Conservation (phyloP, 331 rosid species). For the Malus hybrid region DNA sequence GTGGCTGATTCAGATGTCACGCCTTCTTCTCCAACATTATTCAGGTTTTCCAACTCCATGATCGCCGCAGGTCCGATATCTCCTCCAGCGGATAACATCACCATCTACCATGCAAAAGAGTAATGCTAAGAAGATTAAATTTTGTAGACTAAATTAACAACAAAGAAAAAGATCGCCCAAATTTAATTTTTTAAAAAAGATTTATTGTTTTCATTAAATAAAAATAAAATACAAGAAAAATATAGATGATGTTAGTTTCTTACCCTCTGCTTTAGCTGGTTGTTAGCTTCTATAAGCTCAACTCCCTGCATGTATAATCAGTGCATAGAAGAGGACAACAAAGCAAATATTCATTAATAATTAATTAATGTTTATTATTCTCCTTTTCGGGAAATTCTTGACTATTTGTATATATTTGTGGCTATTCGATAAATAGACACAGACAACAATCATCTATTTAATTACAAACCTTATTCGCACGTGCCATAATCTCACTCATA, state of each 20-base stretch:
- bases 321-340: not conserved
- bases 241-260: not conserved
- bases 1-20: slow-evolving; percentile 43
- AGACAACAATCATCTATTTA: not conserved
- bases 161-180: not conserved
- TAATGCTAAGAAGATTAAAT: no score
- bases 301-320: slow-evolving; percentile 25
- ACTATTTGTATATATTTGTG: not conserved
- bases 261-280: slow-evolving; percentile 23
- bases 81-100: slow-evolving; percentile 13
- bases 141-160: not conserved
- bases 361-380: not conserved
- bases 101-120: slow-evolving; percentile 19
- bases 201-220: not conserved
- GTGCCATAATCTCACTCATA: slow-evolving; percentile 25
- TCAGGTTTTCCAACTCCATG: slow-evolving; percentile 17
- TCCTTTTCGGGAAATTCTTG: not conserved
- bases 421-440: not conserved
- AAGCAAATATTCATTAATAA: not conserved
- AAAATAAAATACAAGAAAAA: not conserved
- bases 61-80: not conserved
- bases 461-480: slow-evolving; percentile 32
- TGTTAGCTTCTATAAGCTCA: slow-evolving; percentile 37
- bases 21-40: slow-evolving; percentile 20
- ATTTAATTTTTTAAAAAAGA: not conserved